Conservation (phyloP, 177 flowering plant genomes). For the Telopea speciosissima region DNA sequence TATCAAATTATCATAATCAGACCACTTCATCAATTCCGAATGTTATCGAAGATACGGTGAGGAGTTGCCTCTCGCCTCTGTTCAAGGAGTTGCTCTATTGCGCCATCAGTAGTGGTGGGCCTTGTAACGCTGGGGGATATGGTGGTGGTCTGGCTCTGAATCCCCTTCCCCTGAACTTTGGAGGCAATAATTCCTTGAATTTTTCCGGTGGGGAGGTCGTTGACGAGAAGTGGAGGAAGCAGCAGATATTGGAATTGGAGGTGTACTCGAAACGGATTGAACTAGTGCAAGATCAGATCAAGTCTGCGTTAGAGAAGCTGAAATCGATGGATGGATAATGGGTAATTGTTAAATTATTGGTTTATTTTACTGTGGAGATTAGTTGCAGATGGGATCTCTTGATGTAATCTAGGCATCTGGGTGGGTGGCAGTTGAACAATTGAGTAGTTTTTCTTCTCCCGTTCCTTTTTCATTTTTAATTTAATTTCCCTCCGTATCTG, state of each 20-base stretch:
- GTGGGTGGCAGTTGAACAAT: background rate
- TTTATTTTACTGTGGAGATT: background rate
- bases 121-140: constrained; percentile 22
- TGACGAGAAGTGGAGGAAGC: constrained; percentile 95
- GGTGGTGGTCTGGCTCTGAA: constrained; percentile 34
- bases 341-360: background rate
- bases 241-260: constrained; percentile 94
- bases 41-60: constrained; percentile 66
- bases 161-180: constrained; percentile 42
- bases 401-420: background rate
- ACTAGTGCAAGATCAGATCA: constrained; percentile 89
- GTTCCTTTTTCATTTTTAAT: background rate
- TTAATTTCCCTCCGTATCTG: background rate
- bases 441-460: background rate
- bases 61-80: constrained; percentile 68
- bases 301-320: constrained; percentile 60
- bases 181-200: constrained; percentile 19
- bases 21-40: constrained; percentile 26
- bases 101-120: constrained; percentile 36
- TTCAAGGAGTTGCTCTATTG: constrained; percentile 57
- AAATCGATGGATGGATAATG: constrained; percentile 38
- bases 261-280: constrained; percentile 84
- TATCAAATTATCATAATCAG: constrained; percentile 4
- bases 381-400: constrained; percentile 4
- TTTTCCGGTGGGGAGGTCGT: constrained; percentile 25